These are phyloP conservation scores for Penicillium brevicompactum DNA, from an alignment of 2,329 filamentous ascomycete species.

Conservation along the genomic window DNA sequence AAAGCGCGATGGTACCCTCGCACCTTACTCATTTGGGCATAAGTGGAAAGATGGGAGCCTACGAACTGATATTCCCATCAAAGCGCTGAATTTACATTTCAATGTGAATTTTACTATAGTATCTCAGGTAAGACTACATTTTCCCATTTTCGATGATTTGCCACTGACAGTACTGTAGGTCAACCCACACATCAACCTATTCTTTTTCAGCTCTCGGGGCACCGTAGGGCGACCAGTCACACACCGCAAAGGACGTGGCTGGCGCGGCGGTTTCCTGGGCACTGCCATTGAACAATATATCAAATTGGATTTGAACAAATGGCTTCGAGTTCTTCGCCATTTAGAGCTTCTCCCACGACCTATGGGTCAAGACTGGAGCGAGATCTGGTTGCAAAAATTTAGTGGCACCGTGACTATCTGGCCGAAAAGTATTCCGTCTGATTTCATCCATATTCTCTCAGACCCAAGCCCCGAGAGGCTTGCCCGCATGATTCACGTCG, in stretches of 20 bases:
- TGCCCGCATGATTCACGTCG: slow-evolving; percentile 85
- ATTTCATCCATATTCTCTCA: slow-evolving; percentile 83
- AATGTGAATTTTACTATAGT: slow-evolving; percentile 98
- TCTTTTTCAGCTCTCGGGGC: slow-evolving; percentile 95
- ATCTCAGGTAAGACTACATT: slow-evolving; percentile 49
- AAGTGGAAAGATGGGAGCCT: slow-evolving; percentile 99
- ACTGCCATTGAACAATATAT: slow-evolving; percentile 91
- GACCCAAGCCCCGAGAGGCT: slow-evolving; percentile 77
- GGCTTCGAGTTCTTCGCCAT: slow-evolving; percentile 91
- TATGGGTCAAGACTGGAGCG: slow-evolving; percentile 92
- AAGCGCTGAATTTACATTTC: slow-evolving; percentile 92
- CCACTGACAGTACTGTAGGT: slow-evolving; percentile 61
- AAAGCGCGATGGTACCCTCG: slow-evolving; percentile 71
- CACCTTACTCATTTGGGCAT: slow-evolving; percentile 93
- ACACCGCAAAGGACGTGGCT: slow-evolving; percentile 88
- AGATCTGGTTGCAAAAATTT: slow-evolving; percentile 95
- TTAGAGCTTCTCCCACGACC: slow-evolving; percentile 88
- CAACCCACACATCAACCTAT: slow-evolving; percentile 97
- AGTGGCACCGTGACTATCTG: slow-evolving; percentile 94
- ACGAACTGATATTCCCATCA: slow-evolving; percentile 92
- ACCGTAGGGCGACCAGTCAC: slow-evolving; percentile 91
- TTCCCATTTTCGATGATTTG: slow-evolving; percentile 28
- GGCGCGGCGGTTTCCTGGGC: slow-evolving; percentile 93
- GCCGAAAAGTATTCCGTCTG: slow-evolving; percentile 76
- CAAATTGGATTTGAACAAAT: slow-evolving; percentile 95